Evolutionary conservation across 352 stramenopile genomes (phyloP).

Genomic region (Pythium periplocum): DNA sequence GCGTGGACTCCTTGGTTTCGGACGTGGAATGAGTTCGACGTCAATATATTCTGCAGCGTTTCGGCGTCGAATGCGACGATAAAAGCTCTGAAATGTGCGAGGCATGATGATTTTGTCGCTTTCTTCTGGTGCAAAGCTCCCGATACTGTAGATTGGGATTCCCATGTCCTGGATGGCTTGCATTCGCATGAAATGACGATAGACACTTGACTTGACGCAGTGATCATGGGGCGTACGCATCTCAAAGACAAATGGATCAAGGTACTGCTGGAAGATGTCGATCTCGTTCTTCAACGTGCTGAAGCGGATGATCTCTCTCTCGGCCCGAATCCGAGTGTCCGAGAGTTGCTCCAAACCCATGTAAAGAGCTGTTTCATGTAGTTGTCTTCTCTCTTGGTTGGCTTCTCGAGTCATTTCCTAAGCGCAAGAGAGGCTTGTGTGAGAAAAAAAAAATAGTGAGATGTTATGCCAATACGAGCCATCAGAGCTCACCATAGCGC

Average conservation of each 20-base stretch:
- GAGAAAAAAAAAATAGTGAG: too few species aligned
- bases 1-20: conserved; percentile 7
- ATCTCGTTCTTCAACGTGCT: conserved; percentile 73
- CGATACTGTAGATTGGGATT: conserved; percentile 74
- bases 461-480: too few species aligned
- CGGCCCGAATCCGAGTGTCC: conserved; percentile 35
- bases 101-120: conserved; percentile 52
- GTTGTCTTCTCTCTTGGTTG: conserved; percentile 24
- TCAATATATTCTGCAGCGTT: conserved; percentile 55
- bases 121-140: conserved; percentile 31
- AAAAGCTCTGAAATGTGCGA: conserved; percentile 37
- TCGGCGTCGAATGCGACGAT: conserved; percentile 41
- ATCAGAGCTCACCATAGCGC: conserved; percentile 30
- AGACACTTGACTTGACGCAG: conserved; percentile 62
- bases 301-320: conserved; percentile 56
- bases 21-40: conserved; percentile 45
- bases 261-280: conserved; percentile 73
- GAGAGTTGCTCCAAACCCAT: conserved; percentile 64
- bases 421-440: too few species aligned
- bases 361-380: conserved; percentile 34
- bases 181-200: conserved; percentile 65
- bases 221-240: conserved; percentile 46
- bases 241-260: conserved; percentile 63
- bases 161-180: conserved; percentile 62
- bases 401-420: conserved; percentile 6